Base-by-base conservation (phyloP, 129 eudicot genomes). In the Glebionis coronaria region DNA sequence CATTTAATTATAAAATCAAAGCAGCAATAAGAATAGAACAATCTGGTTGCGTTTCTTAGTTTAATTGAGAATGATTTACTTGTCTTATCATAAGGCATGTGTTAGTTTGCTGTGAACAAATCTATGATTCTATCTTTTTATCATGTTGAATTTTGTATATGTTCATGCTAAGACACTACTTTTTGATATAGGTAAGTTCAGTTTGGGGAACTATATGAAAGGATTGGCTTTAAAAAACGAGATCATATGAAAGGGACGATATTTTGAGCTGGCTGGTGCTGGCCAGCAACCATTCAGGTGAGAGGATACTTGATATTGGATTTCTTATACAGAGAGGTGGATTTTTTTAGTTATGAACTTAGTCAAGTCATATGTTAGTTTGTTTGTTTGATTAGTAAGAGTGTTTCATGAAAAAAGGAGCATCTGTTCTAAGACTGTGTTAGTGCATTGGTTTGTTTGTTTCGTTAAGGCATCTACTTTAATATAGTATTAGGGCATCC, bases 201-300 rank as follows among this genome's bases (percentile, higher is more conserved):
- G 84, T 72, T 68, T 92, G 83, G 91, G 83, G 59, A 82, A 69
- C 62, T 92, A 9, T 88, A 92, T 65, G 98, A 88, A 75, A 86
- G 74, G 76, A 84, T 92, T 62, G 98, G 98, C 61, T 92, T 85
- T 78, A 92, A 88, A 13, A 92, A 88, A 80, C n/a, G 98, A 92
- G 73, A 77, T 84, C 59, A 88, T 92, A 80, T 92, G 96, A 15
- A 86, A 88, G 75, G 96, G 95, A 72, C 82, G 79, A 81, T 92
- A 63, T 75, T 88, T 96, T 15, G 98, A 92, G 77, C 79, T 92
- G 60, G 80, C 87, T 76, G 96, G 88, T 45, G 98, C 98, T 67
- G 98, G 88, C 68, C 73, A 75, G 25, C 78, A 96, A 28, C 91
- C 98, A 55, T 92, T 92, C 72, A 88, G 95, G 98, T 88, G 68